Base-by-base conservation (phyloP, 2,329 filamentous ascomycete genomes). In the Hyphodiscus sp. region DNA sequence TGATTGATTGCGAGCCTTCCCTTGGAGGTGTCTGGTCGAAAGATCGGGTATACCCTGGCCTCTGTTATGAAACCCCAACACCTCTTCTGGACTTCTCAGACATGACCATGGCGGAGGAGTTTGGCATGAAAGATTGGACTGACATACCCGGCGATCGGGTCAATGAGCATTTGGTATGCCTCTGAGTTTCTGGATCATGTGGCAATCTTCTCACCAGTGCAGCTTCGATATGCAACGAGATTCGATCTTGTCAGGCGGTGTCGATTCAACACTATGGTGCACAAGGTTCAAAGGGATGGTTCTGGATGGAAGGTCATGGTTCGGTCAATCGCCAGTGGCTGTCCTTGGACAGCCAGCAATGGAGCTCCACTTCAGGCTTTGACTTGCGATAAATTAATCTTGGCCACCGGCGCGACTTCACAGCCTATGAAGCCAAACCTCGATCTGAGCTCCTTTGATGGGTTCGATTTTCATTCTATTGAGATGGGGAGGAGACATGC, bases 1-100 rank as follows among this genome's bases (percentile, higher is more conserved):
- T 88, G 16, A 69, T 87, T 29, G 85, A 89, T 46, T 69, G 73
- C 9, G 74, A 75, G 15, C 66, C 73, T 15, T 77, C 77, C 0
- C 62, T 84, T 9, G 87, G 87, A 1, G 87, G 87, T 2, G 82
- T 83, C 10, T 91, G 86, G 87, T 78, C 82, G 16, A 73, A 80
- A 54, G 73, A 85, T 41, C 77, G 85, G 1, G 69, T 88, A 1
- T 86, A 90, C 65, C 79, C 82, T 0, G 82, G 81, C 1, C 74
- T 91, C 47, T 85, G 52, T 18, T 54, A 50, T 41, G 55, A 57
- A 44, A 23, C 48, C 43, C 55, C 55, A 15, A 20, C 49, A 30
- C 55, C 55, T 2, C 18, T 52, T 43, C 19, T 42, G 6, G 50
- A 57, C 13, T 57, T 55, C 29, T 45, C 55, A 5, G 55, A 57